Evolutionary conservation across 2,329 filamentous ascomycete species (phyloP).

Genomic region (Ophiostoma perfectum): DNA sequence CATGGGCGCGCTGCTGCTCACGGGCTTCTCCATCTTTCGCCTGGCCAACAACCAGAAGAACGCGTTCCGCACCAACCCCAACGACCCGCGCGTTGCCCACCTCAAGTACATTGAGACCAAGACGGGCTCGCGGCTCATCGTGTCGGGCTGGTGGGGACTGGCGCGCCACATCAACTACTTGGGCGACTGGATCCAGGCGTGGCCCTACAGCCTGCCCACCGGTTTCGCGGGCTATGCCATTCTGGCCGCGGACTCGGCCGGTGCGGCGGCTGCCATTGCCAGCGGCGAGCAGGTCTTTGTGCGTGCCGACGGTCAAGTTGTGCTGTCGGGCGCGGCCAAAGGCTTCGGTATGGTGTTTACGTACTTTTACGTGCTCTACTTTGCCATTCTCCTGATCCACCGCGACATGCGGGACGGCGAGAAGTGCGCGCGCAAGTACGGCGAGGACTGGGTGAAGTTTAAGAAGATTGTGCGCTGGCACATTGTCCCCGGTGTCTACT

Average conservation of each 20-base stretch:
- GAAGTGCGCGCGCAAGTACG: slow-evolving; percentile 88
- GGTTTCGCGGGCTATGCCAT: slow-evolving; percentile 77
- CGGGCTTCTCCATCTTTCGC: slow-evolving; percentile 89
- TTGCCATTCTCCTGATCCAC: slow-evolving; percentile 78
- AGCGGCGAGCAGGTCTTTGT: slow-evolving; percentile 37
- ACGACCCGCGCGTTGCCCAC: slow-evolving; percentile 71
- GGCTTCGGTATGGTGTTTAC: slow-evolving; percentile 85
- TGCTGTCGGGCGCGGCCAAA: slow-evolving; percentile 65
- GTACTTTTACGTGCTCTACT: slow-evolving; percentile 93
- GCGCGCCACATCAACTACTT: slow-evolving; percentile 94
- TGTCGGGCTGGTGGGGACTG: slow-evolving; percentile 87
- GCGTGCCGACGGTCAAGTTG: slow-evolving; percentile 55
- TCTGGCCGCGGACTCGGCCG: slow-evolving; percentile 48
- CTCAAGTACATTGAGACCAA: slow-evolving; percentile 82
- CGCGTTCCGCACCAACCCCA: slow-evolving; percentile 79
- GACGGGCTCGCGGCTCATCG: slow-evolving; percentile 72
- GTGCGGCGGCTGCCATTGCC: slow-evolving; percentile 48
- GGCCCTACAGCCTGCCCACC: slow-evolving; percentile 84
- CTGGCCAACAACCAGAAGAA: slow-evolving; percentile 95
- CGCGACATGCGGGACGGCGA: slow-evolving; percentile 82
- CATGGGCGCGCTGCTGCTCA: slow-evolving; percentile 60
- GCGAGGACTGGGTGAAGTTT: slow-evolving; percentile 86
- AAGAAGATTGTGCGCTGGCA: slow-evolving; percentile 73
- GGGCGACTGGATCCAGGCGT: slow-evolving; percentile 90
- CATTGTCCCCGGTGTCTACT: slow-evolving; percentile 85